Conservation (phyloP, 2,329 filamentous ascomycete species). For the Atkinsonella texensis region DNA sequence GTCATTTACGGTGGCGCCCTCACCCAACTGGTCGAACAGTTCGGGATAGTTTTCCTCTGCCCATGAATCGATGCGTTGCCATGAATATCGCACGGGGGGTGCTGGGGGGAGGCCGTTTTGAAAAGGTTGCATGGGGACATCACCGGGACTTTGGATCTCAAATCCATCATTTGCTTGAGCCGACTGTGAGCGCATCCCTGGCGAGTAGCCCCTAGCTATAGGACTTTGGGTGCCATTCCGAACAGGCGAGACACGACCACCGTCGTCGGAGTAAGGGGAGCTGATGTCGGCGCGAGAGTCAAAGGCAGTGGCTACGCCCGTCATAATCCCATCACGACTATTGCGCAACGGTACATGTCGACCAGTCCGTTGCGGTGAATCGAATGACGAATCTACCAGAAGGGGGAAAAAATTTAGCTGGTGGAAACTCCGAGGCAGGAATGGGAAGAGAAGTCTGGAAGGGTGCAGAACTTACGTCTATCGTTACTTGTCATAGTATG, state of each 20-base stretch:
- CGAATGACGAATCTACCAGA: constrained; percentile 68
- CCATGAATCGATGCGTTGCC: constrained; percentile 90
- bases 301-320: constrained; percentile 76
- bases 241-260: constrained; percentile 38
- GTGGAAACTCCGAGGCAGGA: no score
- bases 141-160: constrained; percentile 60
- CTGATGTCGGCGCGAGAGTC: constrained; percentile 81
- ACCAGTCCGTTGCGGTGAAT: constrained; percentile 86
- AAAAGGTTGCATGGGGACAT: constrained; percentile 96
- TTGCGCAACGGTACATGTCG: constrained; percentile 81
- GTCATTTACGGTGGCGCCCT: constrained; percentile 86
- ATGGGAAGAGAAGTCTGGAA: no score
- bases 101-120: constrained; percentile 81
- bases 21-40: constrained; percentile 83
- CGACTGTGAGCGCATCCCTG: constrained; percentile 71
- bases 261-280: constrained; percentile 67
- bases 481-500: constrained; percentile 73
- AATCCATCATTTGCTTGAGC: constrained; percentile 55
- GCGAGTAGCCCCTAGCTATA: constrained; percentile 66
- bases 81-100: constrained; percentile 79
- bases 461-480: constrained; percentile 39
- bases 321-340: constrained; percentile 69
- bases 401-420: no score
- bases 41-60: constrained; percentile 91
- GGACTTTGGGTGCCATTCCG: constrained; percentile 37